Conservation (phyloP, 805 yeast species). For the Saturnispora quitensis region DNA sequence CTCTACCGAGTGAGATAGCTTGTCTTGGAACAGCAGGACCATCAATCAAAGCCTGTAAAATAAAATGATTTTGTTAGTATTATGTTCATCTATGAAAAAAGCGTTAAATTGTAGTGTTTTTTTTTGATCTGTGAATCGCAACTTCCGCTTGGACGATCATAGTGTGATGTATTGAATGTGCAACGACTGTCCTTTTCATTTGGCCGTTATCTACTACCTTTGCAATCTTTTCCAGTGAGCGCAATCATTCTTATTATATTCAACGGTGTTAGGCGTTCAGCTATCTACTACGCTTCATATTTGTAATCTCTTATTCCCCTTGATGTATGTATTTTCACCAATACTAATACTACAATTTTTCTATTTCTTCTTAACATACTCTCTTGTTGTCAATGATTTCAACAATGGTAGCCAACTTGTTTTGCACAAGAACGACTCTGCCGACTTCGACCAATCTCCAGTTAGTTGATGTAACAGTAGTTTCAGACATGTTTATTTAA, state of each 20-base stretch:
- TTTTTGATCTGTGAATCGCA: no score
- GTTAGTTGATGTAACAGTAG: conserved; percentile 82
- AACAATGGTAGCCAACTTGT: conserved; percentile 92
- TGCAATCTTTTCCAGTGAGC: no score
- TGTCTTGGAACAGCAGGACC: conserved; percentile 97
- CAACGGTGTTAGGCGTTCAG: no score
- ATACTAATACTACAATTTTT: not conserved
- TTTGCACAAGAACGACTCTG: conserved; percentile 92
- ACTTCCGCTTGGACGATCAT: no score
- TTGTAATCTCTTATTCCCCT: no score
- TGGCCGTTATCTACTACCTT: no score
- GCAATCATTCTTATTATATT: no score
- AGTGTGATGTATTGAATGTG: no score
- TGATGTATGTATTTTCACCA: not conserved
- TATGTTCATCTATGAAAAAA: not conserved
- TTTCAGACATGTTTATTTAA: conserved; percentile 40
- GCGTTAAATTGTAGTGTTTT: no score
- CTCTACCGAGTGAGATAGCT: conserved; percentile 77
- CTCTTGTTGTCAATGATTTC: conserved; percentile 99
- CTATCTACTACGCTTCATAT: no score
- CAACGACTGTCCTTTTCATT: no score
- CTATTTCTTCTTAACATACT: conserved; percentile 43
- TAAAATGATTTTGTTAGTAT: conserved; percentile 1
- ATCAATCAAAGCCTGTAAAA: conserved; percentile 72
- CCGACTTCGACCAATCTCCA: conserved; percentile 99